Conservation (phyloP, 2,329 filamentous ascomycete species). For the Alternaria burnsii region DNA sequence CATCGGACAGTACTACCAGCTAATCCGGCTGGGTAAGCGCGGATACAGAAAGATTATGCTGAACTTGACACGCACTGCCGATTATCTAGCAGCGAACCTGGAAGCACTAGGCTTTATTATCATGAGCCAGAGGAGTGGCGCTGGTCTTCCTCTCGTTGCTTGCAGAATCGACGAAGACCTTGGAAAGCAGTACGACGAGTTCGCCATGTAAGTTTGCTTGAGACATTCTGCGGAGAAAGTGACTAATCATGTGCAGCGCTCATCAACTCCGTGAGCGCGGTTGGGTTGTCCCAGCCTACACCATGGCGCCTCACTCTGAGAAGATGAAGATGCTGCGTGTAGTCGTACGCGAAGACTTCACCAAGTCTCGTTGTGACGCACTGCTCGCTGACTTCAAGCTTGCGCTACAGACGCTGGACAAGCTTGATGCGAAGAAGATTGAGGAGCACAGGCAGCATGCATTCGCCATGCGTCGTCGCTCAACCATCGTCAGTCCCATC, state of each 20-base stretch:
- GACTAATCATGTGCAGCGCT: constrained; percentile 56
- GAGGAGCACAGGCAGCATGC: constrained; percentile 68
- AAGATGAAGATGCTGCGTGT: constrained; percentile 90
- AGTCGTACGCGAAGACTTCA: constrained; percentile 93
- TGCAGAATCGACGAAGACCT: constrained; percentile 74
- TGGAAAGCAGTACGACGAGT: constrained; percentile 64
- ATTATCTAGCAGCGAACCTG: constrained; percentile 81
- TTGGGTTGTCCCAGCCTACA: constrained; percentile 96
- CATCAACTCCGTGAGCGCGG: constrained; percentile 86
- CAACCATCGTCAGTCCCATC: constrained; percentile 38
- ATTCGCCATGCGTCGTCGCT: constrained; percentile 37
- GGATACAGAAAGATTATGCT: constrained; percentile 94
- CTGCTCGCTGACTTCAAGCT: constrained; percentile 81
- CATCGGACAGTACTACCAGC: constrained; percentile 96
- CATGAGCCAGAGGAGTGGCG: constrained; percentile 80
- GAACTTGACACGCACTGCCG: constrained; percentile 87
- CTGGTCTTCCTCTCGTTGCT: constrained; percentile 87
- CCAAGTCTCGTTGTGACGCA: constrained; percentile 79
- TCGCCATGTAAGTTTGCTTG: constrained; percentile 57
- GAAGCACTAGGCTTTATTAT: constrained; percentile 82
- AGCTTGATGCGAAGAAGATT: constrained; percentile 77
- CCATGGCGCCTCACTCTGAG: constrained; percentile 89
- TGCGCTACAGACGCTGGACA: constrained; percentile 73
- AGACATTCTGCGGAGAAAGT: background rate
- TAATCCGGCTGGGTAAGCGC: constrained; percentile 91